Evolutionary conservation across 2,329 filamentous ascomycete species (phyloP), one percentile per base, ranked within the genome.

Genomic region (Aschersonia sp.): DNA sequence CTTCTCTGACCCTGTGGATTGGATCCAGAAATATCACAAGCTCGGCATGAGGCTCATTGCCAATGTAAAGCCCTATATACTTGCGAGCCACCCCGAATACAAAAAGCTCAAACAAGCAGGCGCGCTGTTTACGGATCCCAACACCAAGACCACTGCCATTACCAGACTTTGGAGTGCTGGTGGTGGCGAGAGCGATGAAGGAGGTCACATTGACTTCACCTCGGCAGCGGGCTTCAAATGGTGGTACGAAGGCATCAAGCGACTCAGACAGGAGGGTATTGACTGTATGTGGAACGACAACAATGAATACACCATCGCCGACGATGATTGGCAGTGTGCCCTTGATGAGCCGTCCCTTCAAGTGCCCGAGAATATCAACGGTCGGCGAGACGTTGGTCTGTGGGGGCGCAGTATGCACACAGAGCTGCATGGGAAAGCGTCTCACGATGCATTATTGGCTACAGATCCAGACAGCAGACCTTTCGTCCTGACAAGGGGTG

Each of bases 231-330:
- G 79, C 0, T 86, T 77, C 56, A 66, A 78, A 12, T 87, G 81
- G 79, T 87, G 83, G 83, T 82, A 77, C 50, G 67, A 83, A 1
- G 82, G 83, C 2, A 76, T 84, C 7, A 72, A 74, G 49, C 72
- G 70, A 45, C 67, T 87, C 1, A 77, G 77, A 47, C 65, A 74
- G 30, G 64, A 76, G 7, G 82, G 82, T 1, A 81, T 87, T 48
- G 81, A 85, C 53, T 81, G 73, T 44, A 84, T 86, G 65, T 87
- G 83, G 83, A 87, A 87, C 53, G 83, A 87, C 58, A 87, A 87
- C 62, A 87, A 86, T 53, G 83, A 87, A 59, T 87, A 85, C 59
- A 79, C 77, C 0, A 70, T 84, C 3, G 72, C 78, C 0, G 69
- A 76, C 50, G 83, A 87, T 50, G 67, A 73, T 30, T 86, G 82